Evolutionary conservation across 768 basidiomycete species (phyloP).

Genomic region (Mycena metata): DNA sequence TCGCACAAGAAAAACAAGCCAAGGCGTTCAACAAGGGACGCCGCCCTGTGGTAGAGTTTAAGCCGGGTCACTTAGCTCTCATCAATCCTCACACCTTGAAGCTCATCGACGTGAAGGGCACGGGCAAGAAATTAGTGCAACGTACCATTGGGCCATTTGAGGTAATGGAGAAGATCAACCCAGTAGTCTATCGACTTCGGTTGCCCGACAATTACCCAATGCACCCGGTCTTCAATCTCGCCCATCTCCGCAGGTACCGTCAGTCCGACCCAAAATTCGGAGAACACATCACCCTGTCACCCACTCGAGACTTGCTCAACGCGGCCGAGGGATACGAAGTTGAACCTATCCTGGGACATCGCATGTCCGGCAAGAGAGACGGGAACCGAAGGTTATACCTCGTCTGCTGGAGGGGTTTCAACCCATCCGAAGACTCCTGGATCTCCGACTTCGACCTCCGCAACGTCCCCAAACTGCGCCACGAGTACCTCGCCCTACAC

Average conservation of each 20-base stretch:
- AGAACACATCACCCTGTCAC: conserved; percentile 23
- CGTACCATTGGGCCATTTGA: not conserved
- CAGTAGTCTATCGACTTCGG: conserved; percentile 40
- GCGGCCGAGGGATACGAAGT: conserved; percentile 38
- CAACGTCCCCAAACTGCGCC: conserved; percentile 37
- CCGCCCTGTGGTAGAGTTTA: conserved; percentile 17
- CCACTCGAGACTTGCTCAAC: conserved; percentile 32
- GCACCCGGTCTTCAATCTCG: conserved; percentile 43
- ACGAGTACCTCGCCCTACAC: conserved; percentile 20
- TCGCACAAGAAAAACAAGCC: conserved; percentile 43
- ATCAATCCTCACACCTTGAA: conserved; percentile 44
- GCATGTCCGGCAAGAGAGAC: not conserved
- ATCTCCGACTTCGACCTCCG: conserved; percentile 39
- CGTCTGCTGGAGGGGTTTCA: conserved; percentile 42
- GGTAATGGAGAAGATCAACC: too few relatives aligned
- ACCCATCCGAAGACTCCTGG: conserved; percentile 41
- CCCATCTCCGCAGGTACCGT: conserved; percentile 41
- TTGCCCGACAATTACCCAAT: conserved; percentile 44
- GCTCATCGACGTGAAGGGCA: conserved; percentile 40
- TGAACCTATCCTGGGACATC: conserved; percentile 33
- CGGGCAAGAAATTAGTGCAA: conserved; percentile 42
- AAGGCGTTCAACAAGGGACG: conserved; percentile 39
- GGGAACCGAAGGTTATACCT: conserved; percentile 35
- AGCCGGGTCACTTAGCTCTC: conserved; percentile 36
- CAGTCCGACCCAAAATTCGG: conserved; percentile 34